phyloP scores from a whole-genome alignment of 768 basidiomycete genomes.

The Antrodiella citrinella region DNA sequence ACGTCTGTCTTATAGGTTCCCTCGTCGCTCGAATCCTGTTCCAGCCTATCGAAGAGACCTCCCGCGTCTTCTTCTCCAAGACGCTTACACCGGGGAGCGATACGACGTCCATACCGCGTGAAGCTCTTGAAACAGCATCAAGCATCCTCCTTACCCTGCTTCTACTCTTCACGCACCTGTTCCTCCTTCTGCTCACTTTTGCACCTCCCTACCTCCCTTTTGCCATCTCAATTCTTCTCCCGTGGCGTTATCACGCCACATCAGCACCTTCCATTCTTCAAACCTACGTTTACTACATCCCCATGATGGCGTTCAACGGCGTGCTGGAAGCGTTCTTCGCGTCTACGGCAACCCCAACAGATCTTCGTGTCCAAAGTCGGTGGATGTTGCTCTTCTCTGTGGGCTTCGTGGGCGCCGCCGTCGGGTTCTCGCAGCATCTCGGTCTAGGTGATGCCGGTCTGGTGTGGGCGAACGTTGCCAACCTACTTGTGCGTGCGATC shows the following conservation, averaged over 20 bases:
- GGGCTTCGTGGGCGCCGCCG: slow-evolving; percentile 52
- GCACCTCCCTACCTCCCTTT: slow-evolving; percentile 69
- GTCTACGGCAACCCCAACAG: slow-evolving; percentile 58
- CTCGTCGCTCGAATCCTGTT: slow-evolving; percentile 88
- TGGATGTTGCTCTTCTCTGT: slow-evolving; percentile 79
- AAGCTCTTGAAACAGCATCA: slow-evolving; percentile 30
- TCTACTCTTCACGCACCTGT: slow-evolving; percentile 62
- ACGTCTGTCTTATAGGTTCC: slow-evolving; percentile 49
- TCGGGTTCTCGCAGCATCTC: slow-evolving; percentile 33
- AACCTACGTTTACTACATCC: slow-evolving; percentile 85
- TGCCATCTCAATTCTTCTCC: slow-evolving; percentile 62
- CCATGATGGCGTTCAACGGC: slow-evolving; percentile 85
- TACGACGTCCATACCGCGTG: neutral
- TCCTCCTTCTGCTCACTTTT: slow-evolving; percentile 67
- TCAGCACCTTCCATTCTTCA: slow-evolving; percentile 73
- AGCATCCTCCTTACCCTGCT: slow-evolving; percentile 38
- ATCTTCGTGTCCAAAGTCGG: slow-evolving; percentile 66
- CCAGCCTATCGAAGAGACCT: slow-evolving; percentile 92
- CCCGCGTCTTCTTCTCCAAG: slow-evolving; percentile 82
- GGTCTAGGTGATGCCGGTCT: slow-evolving; percentile 58
- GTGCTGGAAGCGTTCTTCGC: slow-evolving; percentile 87
- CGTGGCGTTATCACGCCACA: slow-evolving; percentile 58
- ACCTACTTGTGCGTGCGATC: slow-evolving; percentile 51
- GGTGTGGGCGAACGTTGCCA: slow-evolving; percentile 70
- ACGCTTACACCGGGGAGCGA: slow-evolving; percentile 28